phyloP scores from a whole-genome alignment of 2,329 filamentous ascomycete species.

The Sporothrix schenckii region DNA sequence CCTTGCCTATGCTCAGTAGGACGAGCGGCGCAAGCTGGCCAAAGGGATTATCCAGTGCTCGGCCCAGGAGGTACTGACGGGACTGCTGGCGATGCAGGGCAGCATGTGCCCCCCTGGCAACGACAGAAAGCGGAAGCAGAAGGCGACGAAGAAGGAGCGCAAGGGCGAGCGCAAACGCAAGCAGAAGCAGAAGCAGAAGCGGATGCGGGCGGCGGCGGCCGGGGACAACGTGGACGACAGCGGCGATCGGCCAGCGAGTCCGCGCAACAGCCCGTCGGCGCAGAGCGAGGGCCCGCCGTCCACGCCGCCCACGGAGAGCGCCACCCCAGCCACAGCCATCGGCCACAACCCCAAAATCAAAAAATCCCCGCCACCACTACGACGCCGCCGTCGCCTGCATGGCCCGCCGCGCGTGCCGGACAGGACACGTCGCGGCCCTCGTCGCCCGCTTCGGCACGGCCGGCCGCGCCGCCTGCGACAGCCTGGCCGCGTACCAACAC shows the following conservation, averaged over 20 bases:
- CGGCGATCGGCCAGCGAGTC: not conserved
- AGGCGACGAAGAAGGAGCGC: no score
- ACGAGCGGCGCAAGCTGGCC: constrained; percentile 32
- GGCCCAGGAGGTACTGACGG: not conserved
- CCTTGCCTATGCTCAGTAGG: constrained; percentile 29
- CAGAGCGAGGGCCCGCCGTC: not conserved
- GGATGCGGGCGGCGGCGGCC: not conserved
- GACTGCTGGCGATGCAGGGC: not conserved
- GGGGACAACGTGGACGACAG: not conserved
- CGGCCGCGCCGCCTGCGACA: constrained; percentile 31
- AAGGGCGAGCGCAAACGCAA: no score
- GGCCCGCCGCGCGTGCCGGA: constrained; percentile 27
- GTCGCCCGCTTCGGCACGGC: constrained; percentile 29
- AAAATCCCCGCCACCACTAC: constrained; percentile 30
- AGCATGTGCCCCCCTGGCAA: not conserved
- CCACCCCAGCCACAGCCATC: no score
- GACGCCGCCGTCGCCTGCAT: constrained; percentile 31
- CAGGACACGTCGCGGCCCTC: constrained; percentile 29
- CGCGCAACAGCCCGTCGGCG: not conserved
- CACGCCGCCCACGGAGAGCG: no score
- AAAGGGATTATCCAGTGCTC: constrained; percentile 33
- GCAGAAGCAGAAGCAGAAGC: not conserved
- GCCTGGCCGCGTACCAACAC: constrained; percentile 34
- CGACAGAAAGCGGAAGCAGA: not conserved
- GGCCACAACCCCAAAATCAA: constrained; percentile 26